Conservation (phyloP, 345 rosid genomes). For the Orychophragmus violaceus region DNA sequence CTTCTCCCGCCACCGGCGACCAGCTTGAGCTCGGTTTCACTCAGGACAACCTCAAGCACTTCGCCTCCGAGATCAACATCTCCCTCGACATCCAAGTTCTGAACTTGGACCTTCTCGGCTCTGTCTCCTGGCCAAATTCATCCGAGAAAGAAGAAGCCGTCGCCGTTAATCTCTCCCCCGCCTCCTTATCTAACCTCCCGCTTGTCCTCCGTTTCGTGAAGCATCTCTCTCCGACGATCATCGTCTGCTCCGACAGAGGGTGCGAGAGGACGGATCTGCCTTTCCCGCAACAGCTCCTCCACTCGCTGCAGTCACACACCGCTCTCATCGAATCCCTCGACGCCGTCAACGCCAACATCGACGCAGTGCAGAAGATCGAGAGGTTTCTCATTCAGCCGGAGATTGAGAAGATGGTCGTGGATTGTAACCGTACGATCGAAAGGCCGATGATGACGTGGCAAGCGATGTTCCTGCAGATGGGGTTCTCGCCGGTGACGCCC, state of each 20-base stretch:
- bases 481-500: slow-evolving; percentile 57
- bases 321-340: slow-evolving; percentile 77
- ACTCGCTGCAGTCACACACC: slow-evolving; percentile 58
- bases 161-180: slow-evolving; percentile 69
- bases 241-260: slow-evolving; percentile 76
- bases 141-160: slow-evolving; percentile 49
- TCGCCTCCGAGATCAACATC: slow-evolving; percentile 69
- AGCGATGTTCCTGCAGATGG: slow-evolving; percentile 58
- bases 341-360: slow-evolving; percentile 62
- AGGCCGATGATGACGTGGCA: slow-evolving; percentile 56
- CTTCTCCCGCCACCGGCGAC: slow-evolving; percentile 48
- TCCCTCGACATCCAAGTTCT: slow-evolving; percentile 60
- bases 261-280: slow-evolving; percentile 73
- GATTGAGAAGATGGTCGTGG: slow-evolving; percentile 60
- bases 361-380: slow-evolving; percentile 77
- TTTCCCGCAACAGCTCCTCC: slow-evolving; percentile 65
- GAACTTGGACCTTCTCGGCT: slow-evolving; percentile 47
- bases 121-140: slow-evolving; percentile 42
- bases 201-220: slow-evolving; percentile 58
- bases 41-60: slow-evolving; percentile 57
- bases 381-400: slow-evolving; percentile 67
- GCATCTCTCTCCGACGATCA: slow-evolving; percentile 69
- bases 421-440: slow-evolving; percentile 45
- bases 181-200: slow-evolving; percentile 48
- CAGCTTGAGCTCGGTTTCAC: slow-evolving; percentile 64